Base-by-base conservation (phyloP, 78 protist genomes). In the Dictyostelium capitatum region DNA sequence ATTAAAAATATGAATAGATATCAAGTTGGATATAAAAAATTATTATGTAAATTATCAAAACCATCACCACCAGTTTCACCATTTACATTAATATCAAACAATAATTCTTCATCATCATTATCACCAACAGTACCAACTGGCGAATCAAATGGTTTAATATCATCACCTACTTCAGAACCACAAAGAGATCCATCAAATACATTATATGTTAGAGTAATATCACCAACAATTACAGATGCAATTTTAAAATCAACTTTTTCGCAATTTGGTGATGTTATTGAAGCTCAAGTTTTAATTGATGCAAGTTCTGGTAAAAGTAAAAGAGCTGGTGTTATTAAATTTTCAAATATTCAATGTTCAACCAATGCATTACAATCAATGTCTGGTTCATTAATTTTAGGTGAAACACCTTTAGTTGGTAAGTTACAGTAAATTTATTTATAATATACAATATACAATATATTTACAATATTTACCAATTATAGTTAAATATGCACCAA, bases 401-500 rank as follows among this genome's bases (percentile, higher is more conserved):
- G 92, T 37, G 92, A 75, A 23, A 75, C 92, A 59, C 92, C 92
- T 51, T 85, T 85, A 30, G 80, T 85, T 47, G 83, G 43, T 46
- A 85, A 30, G 53, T 75, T n/a, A 82, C 32, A 23, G 77, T 62
- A 43, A 6, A 51, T 19, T 51, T 19, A 4, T 6, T 30, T 20
- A 77, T n/a, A n/a, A n/a, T n/a, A n/a, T n/a, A n/a, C n/a, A n/a
- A n/a, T n/a, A n/a, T n/a, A 57, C 20, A n/a, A 57, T n/a, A n/a
- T 25, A 62, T 25, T 25, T n/a, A n/a, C n/a, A 62, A 62, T 11
- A 23, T 62, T 17, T 19, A 59, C 19, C 0, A 10, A 20, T 79
- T 14, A 19, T 30, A 80, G 47, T 54, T n/a, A 80, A 57, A 30
- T 37, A 43, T 37, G 77, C 85, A 48, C 43, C 73, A 41, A 28